Evolutionary conservation across 2,329 filamentous ascomycete genomes (phyloP).

Genomic region (Leptographium procerum): DNA sequence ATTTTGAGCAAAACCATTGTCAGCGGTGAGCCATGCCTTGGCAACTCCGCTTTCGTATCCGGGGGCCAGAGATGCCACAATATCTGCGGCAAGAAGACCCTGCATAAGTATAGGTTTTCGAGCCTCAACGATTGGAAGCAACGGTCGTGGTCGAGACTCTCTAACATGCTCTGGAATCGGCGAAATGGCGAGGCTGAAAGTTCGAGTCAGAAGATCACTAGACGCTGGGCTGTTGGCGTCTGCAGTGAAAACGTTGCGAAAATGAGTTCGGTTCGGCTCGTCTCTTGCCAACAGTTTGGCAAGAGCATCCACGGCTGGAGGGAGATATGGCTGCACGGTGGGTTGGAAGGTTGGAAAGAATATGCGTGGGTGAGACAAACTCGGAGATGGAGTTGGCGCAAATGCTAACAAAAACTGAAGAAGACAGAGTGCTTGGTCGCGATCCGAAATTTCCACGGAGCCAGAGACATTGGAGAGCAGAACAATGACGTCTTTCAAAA

Average conservation of each 20-base stretch:
- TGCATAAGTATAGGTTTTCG: conserved; percentile 88
- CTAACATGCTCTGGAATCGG: conserved; percentile 59
- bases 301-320: conserved; percentile 77
- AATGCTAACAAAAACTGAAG: conserved; percentile 87
- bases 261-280: conserved; percentile 81
- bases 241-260: conserved; percentile 67
- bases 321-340: conserved; percentile 72
- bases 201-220: conserved; percentile 71
- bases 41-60: conserved; percentile 58
- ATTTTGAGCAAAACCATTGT: conserved; percentile 73
- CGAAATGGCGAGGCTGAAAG: conserved; percentile 78
- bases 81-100: conserved; percentile 80
- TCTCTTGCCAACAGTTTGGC: conserved; percentile 88
- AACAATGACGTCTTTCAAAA: conserved; percentile 91
- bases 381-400: conserved; percentile 65
- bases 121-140: conserved; percentile 61
- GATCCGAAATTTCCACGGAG: conserved; percentile 67
- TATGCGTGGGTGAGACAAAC: conserved; percentile 41
- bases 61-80: conserved; percentile 62
- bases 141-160: conserved; percentile 41
- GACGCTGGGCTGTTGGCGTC: conserved; percentile 54
- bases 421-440: conserved; percentile 77
- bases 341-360: conserved; percentile 77
- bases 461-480: conserved; percentile 82
- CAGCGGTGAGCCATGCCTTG: conserved; percentile 68